phyloP scores from a whole-genome alignment of 441 rosid genomes.

The Breynia disticha region DNA sequence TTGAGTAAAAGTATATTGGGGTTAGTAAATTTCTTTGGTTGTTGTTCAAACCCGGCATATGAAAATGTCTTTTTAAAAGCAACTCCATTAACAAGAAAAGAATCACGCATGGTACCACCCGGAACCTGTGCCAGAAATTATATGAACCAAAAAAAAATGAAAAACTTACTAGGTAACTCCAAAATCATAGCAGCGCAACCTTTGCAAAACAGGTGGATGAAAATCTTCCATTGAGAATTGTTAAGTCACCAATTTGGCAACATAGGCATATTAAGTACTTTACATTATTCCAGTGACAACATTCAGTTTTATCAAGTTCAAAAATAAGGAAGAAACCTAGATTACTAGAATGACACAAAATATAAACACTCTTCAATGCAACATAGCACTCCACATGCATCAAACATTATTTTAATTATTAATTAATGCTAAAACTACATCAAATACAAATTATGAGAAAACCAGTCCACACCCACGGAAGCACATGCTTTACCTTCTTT shows the following conservation, averaged over 20 bases:
- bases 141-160: neutral
- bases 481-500: constrained; percentile 54
- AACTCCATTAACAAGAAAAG: constrained; percentile 94
- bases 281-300: no score
- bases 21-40: constrained; percentile 80
- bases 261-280: no score
- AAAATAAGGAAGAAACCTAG: no score
- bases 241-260: no score
- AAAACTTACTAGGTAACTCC: neutral
- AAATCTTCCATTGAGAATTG: no score
- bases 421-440: neutral
- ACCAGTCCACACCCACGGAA: neutral
- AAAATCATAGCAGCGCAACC: neutral
- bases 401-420: neutral
- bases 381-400: no score
- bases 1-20: constrained; percentile 82
- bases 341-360: no score
- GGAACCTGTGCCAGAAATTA: constrained; percentile 52
- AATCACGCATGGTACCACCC: constrained; percentile 95
- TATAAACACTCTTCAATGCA: no score
- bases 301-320: no score
- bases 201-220: neutral
- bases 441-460: neutral
- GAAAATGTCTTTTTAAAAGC: constrained; percentile 99
- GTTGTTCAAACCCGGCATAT: constrained; percentile 99